phyloP scores from a whole-genome alignment of 768 basidiomycete genomes.

The Mycena filopes region DNA sequence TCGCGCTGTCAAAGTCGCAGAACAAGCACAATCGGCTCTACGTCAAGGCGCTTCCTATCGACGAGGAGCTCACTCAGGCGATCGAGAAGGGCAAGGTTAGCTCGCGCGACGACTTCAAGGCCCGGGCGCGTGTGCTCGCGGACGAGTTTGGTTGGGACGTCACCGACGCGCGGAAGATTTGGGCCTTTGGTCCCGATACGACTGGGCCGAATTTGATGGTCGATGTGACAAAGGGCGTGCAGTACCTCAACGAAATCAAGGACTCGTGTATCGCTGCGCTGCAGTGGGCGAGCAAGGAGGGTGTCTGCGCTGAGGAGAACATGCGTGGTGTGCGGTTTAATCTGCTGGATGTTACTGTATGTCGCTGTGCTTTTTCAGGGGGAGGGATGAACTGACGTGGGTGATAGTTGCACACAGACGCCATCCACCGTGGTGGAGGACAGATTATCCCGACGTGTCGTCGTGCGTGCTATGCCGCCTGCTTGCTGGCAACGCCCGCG shows the following conservation, averaged over 20 bases:
- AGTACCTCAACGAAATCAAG: conserved; percentile 99
- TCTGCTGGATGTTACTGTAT: conserved; percentile 92
- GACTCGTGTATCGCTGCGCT: conserved; percentile 99
- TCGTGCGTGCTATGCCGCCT: conserved; percentile 96
- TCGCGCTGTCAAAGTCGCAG: conserved; percentile 98
- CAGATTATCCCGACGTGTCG: conserved; percentile 98
- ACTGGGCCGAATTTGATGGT: conserved; percentile 97
- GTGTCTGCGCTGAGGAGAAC: conserved; percentile 95
- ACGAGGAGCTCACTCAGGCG: conserved; percentile 93
- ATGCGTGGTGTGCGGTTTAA: conserved; percentile 99
- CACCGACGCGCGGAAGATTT: conserved; percentile 99
- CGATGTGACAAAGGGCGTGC: conserved; percentile 99
- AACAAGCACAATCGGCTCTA: conserved; percentile 99
- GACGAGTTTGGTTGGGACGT: conserved; percentile 99
- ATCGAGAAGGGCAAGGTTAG: conserved; percentile 89
- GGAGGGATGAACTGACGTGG: conserved; percentile 12
- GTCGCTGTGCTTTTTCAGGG: conserved; percentile 38
- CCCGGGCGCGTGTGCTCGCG: conserved; percentile 93
- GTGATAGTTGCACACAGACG: conserved; percentile 93
- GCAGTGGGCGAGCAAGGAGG: conserved; percentile 99
- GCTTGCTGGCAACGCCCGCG: conserved; percentile 88
- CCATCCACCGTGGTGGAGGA: conserved; percentile 99
- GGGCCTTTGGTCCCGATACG: conserved; percentile 99
- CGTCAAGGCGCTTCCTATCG: conserved; percentile 91
- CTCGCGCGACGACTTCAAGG: conserved; percentile 97